Evolutionary conservation across 1,284 basidiomycete species (phyloP).

Genomic region (Trichosporon sp.): DNA sequence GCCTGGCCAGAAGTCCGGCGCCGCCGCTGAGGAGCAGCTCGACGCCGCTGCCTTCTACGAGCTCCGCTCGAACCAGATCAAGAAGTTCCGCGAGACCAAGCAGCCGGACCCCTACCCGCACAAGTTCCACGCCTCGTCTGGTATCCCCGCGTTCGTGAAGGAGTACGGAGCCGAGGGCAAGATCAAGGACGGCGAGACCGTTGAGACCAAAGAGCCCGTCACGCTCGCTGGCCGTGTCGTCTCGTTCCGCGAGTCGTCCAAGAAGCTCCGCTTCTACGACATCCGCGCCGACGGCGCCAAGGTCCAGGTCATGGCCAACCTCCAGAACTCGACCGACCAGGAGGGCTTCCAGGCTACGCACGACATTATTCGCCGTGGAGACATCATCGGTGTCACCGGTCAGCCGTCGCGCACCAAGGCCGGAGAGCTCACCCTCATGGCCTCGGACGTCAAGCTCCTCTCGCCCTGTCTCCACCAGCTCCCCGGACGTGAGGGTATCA

Average conservation of each 20-base stretch:
- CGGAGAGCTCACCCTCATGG: constrained; percentile 91
- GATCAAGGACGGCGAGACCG: constrained; percentile 59
- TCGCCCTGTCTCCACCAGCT: constrained; percentile 96
- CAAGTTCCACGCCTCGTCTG: constrained; percentile 90
- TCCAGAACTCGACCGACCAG: constrained; percentile 70
- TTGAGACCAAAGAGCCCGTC: constrained; percentile 48
- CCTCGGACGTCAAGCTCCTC: constrained; percentile 80
- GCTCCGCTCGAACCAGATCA: constrained; percentile 83
- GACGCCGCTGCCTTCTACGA: constrained; percentile 83
- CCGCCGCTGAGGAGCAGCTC: constrained; percentile 54
- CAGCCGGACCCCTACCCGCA: constrained; percentile 95
- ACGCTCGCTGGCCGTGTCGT: constrained; percentile 86
- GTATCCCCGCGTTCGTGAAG: constrained; percentile 76
- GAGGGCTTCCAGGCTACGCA: constrained; percentile 74
- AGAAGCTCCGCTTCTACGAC: constrained; percentile 94
- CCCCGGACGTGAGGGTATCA: constrained; percentile 78
- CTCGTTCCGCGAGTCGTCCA: constrained; percentile 79
- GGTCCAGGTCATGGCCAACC: constrained; percentile 92
- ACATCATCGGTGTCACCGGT: constrained; percentile 92
- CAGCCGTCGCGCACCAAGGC: constrained; percentile 89
- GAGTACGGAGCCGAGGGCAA: constrained; percentile 74
- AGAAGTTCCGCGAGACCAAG: constrained; percentile 80
- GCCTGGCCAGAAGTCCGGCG: constrained; percentile 54
- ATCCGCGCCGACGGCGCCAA: constrained; percentile 89
- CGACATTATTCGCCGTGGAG: constrained; percentile 88